Base-by-base conservation (phyloP, 306 rosid genomes). In the Prinsepia uniflora region DNA sequence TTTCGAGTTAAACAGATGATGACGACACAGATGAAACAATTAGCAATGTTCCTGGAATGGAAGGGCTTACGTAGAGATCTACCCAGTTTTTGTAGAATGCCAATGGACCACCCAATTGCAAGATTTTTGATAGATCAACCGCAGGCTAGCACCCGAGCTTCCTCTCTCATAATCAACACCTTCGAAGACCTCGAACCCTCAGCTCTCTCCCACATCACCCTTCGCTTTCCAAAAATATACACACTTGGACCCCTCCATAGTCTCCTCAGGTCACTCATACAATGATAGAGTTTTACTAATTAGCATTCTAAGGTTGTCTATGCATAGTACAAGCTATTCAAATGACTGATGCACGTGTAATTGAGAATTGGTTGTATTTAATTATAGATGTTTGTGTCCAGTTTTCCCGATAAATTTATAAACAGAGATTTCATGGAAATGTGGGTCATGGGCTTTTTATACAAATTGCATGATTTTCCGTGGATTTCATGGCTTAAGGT, bases 91-190 rank as follows among this genome's bases (percentile, higher is more conserved):
- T 50, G 72, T 5, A n/a, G 7, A 19, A 42, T 50, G 19, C 11
- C 8, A 13, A 3, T 19, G 0, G 6, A 17, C 61, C 61, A 52
- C 34, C 73, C 63, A 11, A 15, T 3, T 2, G 48, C 54, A 18
- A 24, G 41, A 7, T 68, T 53, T 14, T 5, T 42, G 50, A 19
- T 68, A 8, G 36, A 11, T 5, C 10, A 45, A 22, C 9, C 36
- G 45, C 56, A 6, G 36, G 49, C 48, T 24, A 44, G 45, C 3
- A 76, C 10, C 12, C 52, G 75, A 69, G 64, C 59, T 7, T 76
- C 80, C 0, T 57, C 56, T 17, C 50, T 76, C 22, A 63, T 77
- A 7, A 60, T 77, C 22, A 65, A 77, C 62, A 45, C 72, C 15
- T 9, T 71, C 1, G 39, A 71, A 1, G 72, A 64, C 1, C 70